phyloP scores from a whole-genome alignment of 2,329 filamentous ascomycete genomes.

The Fusarium sterilihyphosum region DNA sequence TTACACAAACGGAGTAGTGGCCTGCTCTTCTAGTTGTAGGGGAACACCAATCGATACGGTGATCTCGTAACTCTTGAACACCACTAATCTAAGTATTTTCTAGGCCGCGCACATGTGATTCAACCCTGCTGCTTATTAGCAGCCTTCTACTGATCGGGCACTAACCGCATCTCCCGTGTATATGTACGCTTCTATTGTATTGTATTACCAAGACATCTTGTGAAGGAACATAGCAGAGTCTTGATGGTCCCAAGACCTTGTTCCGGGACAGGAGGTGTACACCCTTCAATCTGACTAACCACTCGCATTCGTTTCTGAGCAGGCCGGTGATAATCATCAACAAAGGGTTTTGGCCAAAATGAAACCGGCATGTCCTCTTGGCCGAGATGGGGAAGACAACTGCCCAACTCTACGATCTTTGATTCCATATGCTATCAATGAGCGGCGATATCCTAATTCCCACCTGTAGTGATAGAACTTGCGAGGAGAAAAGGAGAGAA shows the following conservation, averaged over 20 bases:
- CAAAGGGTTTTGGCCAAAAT: not conserved
- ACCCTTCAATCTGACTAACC: slow-evolving; percentile 6
- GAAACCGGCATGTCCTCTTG: not conserved
- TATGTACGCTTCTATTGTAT: not conserved
- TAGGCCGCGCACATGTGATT: not conserved
- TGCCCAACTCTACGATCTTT: not conserved
- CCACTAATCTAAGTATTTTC: not conserved
- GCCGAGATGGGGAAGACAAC: not conserved
- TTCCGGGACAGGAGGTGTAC: slow-evolving; percentile 14
- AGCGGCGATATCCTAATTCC: not conserved
- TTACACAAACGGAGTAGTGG: too few species aligned
- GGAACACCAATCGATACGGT: not conserved
- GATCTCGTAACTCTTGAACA: not conserved
- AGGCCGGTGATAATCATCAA: slow-evolving; percentile 10
- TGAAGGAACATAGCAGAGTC: slow-evolving; percentile 5
- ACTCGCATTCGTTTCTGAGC: slow-evolving; percentile 25
- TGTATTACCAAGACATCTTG: not conserved
- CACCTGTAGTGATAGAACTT: not conserved
- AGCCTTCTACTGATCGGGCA: not conserved
- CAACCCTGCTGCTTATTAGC: not conserved
- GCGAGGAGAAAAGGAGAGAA: not conserved
- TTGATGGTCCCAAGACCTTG: slow-evolving; percentile 15
- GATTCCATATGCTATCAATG: not conserved
- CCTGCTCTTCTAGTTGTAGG: not conserved
- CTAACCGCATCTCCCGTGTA: slow-evolving; percentile 19